Base-by-base conservation (phyloP, 1,284 basidiomycete genomes). In the Cryptococcus sp. region DNA sequence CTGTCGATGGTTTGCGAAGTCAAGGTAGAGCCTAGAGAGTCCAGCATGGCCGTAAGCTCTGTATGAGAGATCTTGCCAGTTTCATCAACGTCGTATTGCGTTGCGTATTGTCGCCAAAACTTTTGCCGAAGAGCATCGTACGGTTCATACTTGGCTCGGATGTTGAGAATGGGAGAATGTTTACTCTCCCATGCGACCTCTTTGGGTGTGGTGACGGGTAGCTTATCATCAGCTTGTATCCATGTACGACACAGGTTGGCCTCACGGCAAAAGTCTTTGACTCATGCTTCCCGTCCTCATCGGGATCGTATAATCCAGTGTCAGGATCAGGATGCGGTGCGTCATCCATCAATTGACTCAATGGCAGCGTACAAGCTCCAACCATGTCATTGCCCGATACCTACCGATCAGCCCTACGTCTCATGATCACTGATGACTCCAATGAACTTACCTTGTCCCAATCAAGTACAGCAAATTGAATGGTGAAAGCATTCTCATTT, bases 21-120 rank as follows among this genome's bases (percentile, higher is more conserved):
- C 36, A 98, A 82, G 0, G 94, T 98, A 2, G 91, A 94, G 3
- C 93, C 92, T 25, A 98, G 83, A 4, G 92, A 96, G 76, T 97
- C 92, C 48, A 98, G 85, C 90, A 98, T 94, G n/a, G 88, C 87
- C 0, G 86, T 87, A 22, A 98, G 79, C 73, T 98, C 94, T 49
- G 94, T 78, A 55, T 85, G 84, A 0, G 90, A 93, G 37, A 94
- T 76, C 1, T 80, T 75, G n/a, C 78, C 78, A 0, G 84, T 87
- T 56, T 94, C 89, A 72, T 94, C 91, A 0, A 85, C 82, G 64
- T 98, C 93, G 73, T 96, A 98, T 62, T 96, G 87, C 55, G 83
- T 82, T 36, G 94, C 81, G 68, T 92, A 92, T 61, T 91, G 86
- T 1, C 85, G 79, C 93, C 92, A 97, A 79, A 98, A 96, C 0